Evolutionary conservation across 345 rosid genomes (phyloP).

Genomic region (Atalantia buxifolia): DNA sequence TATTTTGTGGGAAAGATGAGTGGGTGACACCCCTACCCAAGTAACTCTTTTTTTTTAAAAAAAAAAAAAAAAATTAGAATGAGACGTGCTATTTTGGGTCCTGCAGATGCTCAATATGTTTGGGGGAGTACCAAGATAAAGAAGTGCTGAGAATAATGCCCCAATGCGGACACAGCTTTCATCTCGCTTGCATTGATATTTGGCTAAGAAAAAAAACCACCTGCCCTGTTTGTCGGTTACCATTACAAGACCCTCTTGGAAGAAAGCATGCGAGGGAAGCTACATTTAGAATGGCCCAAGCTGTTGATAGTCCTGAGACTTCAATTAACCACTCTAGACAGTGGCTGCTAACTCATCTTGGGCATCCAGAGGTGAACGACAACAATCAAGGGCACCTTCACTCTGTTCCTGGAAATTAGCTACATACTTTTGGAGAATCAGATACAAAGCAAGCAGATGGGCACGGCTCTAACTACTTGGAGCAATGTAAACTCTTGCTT

Average conservation of each 20-base stretch:
- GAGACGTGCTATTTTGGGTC: not conserved
- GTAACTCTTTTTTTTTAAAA: not conserved
- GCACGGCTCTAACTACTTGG: not conserved
- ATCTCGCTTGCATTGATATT: conserved; percentile 58
- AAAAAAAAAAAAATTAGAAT: too few relatives aligned
- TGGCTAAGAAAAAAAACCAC: conserved; percentile 70
- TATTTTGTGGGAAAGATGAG: not conserved
- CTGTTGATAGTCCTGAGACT: conserved; percentile 24
- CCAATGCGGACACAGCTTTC: conserved; percentile 65
- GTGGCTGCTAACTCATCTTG: conserved; percentile 21
- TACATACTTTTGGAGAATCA: conserved; percentile 10
- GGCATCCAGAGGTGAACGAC: conserved; percentile 15
- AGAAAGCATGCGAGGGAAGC: conserved; percentile 25
- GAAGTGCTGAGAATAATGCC: conserved; percentile 68
- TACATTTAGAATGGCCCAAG: conserved; percentile 15
- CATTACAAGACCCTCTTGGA: conserved; percentile 36
- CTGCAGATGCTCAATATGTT: conserved; percentile 65
- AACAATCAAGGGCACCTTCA: conserved; percentile 15
- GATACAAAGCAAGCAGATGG: conserved; percentile 8
- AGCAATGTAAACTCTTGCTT: not conserved
- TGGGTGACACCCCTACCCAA: not conserved
- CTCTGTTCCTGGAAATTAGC: conserved; percentile 9
- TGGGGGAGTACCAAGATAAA: conserved; percentile 69
- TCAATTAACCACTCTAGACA: conserved; percentile 23
- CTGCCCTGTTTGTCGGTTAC: conserved; percentile 65